Evolutionary conservation across 169 alveolate genomes (phyloP).

Genomic region (Fabrea salina): DNA sequence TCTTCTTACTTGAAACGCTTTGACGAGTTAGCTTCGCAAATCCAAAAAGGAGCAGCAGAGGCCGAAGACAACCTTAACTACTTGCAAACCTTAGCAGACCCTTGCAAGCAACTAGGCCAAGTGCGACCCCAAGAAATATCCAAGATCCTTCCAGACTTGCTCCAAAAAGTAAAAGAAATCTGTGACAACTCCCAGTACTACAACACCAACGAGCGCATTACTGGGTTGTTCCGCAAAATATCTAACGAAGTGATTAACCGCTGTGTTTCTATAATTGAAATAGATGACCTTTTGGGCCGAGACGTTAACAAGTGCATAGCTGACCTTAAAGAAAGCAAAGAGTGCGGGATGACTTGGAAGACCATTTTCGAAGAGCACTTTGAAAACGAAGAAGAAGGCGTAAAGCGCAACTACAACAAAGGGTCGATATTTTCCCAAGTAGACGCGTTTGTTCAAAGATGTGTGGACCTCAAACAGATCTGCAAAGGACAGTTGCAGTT

Average conservation of each 20-base stretch:
- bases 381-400: slow-evolving; percentile 43
- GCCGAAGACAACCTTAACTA: slow-evolving; percentile 86
- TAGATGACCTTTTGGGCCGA: slow-evolving; percentile 81
- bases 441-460: slow-evolving; percentile 94
- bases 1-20: slow-evolving; percentile 85
- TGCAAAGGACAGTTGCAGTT: slow-evolving; percentile 90
- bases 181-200: slow-evolving; percentile 84
- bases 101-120: slow-evolving; percentile 83
- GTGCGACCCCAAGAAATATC: slow-evolving; percentile 88
- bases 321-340: slow-evolving; percentile 84
- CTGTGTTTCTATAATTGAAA: slow-evolving; percentile 86
- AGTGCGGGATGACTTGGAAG: slow-evolving; percentile 90
- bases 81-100: slow-evolving; percentile 82
- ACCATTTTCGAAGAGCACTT: slow-evolving; percentile 70
- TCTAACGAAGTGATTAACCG: slow-evolving; percentile 88
- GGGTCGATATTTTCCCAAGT: slow-evolving; percentile 93
- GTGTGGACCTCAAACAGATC: slow-evolving; percentile 91
- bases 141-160: slow-evolving; percentile 79
- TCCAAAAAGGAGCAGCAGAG: slow-evolving; percentile 78
- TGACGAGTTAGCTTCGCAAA: slow-evolving; percentile 80
- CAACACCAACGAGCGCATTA: slow-evolving; percentile 55
- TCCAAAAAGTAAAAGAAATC: slow-evolving; percentile 88
- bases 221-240: slow-evolving; percentile 88
- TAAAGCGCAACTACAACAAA: slow-evolving; percentile 78
- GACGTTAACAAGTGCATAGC: slow-evolving; percentile 83